phyloP scores from a whole-genome alignment of 768 basidiomycete genomes.

The Rhodotorula kratochvilovae region DNA sequence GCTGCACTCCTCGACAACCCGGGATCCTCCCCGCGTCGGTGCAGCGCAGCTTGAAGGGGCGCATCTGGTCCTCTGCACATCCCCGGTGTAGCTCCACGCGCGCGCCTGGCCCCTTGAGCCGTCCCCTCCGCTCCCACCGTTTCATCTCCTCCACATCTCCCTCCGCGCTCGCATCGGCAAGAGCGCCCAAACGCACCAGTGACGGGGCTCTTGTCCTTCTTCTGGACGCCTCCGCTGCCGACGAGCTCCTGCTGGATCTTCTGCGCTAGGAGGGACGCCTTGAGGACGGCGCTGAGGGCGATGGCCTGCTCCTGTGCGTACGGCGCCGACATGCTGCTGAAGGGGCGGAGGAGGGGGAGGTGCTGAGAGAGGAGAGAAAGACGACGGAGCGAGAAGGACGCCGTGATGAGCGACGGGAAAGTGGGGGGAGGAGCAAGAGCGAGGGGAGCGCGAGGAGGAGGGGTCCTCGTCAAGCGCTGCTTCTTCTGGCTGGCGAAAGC shows the following conservation, averaged over 20 bases:
- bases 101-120: no score
- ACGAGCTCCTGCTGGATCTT: slow-evolving; percentile 81
- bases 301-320: slow-evolving; percentile 66
- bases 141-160: neutral
- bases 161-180: neutral
- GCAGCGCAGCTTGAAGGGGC: no score
- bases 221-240: slow-evolving; percentile 65
- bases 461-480: no score
- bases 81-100: neutral
- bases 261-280: slow-evolving; percentile 77
- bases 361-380: neutral
- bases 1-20: no score
- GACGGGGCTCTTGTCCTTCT: slow-evolving; percentile 87
- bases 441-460: neutral
- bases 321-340: neutral
- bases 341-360: neutral
- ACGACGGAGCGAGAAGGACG: neutral
- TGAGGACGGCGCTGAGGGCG: slow-evolving; percentile 76
- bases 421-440: neutral
- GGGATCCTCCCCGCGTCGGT: no score
- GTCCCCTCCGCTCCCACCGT: neutral
- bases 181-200: slow-evolving; percentile 56
- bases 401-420: neutral
- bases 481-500: no score
- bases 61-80: no score